Percentiles rank a stretch among this genome's conserved stretches.
Conservation (phyloP, 352 stramenopile species). For the Pythium oligandrum region DNA sequence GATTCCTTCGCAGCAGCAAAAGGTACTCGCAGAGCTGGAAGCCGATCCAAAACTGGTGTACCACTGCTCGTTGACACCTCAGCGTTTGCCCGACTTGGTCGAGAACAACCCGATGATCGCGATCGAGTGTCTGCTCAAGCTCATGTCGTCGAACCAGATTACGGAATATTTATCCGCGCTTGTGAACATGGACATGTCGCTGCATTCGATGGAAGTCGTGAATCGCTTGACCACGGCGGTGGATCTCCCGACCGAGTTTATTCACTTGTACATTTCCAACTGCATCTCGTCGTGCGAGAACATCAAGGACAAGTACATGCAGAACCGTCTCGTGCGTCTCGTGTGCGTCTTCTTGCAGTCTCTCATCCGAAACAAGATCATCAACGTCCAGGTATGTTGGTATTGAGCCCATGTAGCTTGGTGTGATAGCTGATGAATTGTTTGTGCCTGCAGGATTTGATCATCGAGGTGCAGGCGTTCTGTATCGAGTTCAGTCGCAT, state of each 20-base stretch:
- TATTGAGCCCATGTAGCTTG: background rate
- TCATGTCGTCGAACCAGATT: constrained; percentile 88
- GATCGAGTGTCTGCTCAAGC: constrained; percentile 93
- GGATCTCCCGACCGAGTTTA: constrained; percentile 95
- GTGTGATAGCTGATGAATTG: constrained; percentile 15
- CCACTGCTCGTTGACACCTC: constrained; percentile 90
- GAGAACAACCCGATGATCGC: constrained; percentile 98
- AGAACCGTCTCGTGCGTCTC: constrained; percentile 96
- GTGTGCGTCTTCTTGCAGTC: constrained; percentile 98
- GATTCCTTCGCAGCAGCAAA: constrained; percentile 86
- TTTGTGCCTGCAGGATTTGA: constrained; percentile 84
- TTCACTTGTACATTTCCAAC: constrained; percentile 98
- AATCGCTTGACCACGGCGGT: constrained; percentile 91
- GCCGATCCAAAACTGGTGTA: constrained; percentile 89
- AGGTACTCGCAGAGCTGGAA: constrained; percentile 86
- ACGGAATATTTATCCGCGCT: constrained; percentile 96
- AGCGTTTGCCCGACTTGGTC: constrained; percentile 94
- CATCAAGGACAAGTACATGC: constrained; percentile 98
- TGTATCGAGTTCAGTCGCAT: constrained; percentile 99
- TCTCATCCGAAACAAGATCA: constrained; percentile 98
- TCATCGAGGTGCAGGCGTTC: constrained; percentile 98
- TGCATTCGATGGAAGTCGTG: constrained; percentile 98
- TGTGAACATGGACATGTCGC: constrained; percentile 98
- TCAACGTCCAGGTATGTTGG: constrained; percentile 92
- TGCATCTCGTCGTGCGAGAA: constrained; percentile 98